Evolutionary conservation across 345 rosid species (phyloP).

Genomic region (Salix purpurea): DNA sequence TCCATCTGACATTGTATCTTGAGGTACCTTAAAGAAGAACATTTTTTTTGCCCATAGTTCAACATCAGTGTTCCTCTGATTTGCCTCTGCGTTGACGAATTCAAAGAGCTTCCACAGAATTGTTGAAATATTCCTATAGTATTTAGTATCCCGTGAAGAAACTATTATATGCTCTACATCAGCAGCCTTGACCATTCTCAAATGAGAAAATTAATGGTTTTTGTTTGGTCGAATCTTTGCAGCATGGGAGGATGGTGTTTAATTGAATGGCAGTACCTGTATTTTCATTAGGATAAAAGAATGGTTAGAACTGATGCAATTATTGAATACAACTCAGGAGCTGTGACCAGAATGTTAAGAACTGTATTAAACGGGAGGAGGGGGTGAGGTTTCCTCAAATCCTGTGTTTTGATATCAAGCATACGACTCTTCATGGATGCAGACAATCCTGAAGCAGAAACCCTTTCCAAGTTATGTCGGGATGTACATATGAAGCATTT

Average conservation of each 20-base stretch:
- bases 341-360: neutral
- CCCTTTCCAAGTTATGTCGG: neutral
- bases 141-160: too few species aligned
- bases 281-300: neutral
- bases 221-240: neutral
- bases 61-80: neutral
- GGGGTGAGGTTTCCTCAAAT: neutral
- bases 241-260: neutral
- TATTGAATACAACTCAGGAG: constrained; percentile 6
- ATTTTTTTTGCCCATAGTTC: neutral
- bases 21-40: too few species aligned
- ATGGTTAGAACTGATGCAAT: neutral
- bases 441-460: neutral
- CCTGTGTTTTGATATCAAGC: neutral
- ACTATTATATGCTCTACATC: neutral
- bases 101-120: too few species aligned
- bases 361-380: neutral
- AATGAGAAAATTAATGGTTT: neutral
- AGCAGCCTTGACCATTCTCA: neutral
- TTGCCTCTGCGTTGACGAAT: neutral
- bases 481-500: neutral
- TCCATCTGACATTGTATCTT: constrained; percentile 3
- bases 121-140: too few species aligned
- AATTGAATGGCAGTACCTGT: neutral
- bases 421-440: neutral